A percentile compares a stretch with the other conserved stretches of the same genome.
Evolutionary conservation across 2,329 filamentous ascomycete genomes (phyloP).

Genomic region (Neurospora crassa): DNA sequence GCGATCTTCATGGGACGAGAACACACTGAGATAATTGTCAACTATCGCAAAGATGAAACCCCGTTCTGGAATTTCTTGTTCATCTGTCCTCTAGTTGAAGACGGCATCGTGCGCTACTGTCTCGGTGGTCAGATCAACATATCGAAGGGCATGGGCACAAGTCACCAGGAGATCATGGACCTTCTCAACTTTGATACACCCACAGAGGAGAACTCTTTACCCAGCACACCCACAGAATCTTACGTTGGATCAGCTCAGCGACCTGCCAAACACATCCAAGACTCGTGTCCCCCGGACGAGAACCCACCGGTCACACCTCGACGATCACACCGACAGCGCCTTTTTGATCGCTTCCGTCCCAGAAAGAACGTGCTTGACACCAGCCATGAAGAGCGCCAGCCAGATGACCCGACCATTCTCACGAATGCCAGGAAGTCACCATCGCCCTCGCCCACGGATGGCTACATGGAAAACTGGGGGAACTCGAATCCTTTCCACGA

Average conservation of each 20-base stretch:
- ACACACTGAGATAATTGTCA: constrained; percentile 35
- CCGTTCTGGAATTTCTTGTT: constrained; percentile 49
- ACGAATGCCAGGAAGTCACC: neutral
- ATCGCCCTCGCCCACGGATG: neutral
- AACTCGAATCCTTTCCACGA: neutral
- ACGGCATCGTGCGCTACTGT: constrained; percentile 40
- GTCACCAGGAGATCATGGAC: constrained; percentile 37
- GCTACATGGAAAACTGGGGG: neutral
- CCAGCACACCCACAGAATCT: constrained; percentile 8
- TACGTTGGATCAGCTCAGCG: neutral
- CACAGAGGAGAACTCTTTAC: constrained; percentile 21
- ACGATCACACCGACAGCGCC: neutral
- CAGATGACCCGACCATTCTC: neutral
- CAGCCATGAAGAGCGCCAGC: neutral
- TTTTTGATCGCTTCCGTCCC: neutral
- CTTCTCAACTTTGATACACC: constrained; percentile 33
- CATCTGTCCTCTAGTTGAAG: constrained; percentile 40
- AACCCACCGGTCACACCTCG: neutral
- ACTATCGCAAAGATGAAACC: constrained; percentile 37
- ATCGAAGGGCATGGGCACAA: constrained; percentile 40
- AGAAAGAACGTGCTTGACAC: neutral
- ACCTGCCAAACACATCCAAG: neutral
- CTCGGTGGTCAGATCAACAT: constrained; percentile 50
- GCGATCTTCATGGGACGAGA: constrained; percentile 30
- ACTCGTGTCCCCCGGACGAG: neutral